Evolutionary conservation across 768 basidiomycete genomes (phyloP).

Genomic region (Trametes meyenii): DNA sequence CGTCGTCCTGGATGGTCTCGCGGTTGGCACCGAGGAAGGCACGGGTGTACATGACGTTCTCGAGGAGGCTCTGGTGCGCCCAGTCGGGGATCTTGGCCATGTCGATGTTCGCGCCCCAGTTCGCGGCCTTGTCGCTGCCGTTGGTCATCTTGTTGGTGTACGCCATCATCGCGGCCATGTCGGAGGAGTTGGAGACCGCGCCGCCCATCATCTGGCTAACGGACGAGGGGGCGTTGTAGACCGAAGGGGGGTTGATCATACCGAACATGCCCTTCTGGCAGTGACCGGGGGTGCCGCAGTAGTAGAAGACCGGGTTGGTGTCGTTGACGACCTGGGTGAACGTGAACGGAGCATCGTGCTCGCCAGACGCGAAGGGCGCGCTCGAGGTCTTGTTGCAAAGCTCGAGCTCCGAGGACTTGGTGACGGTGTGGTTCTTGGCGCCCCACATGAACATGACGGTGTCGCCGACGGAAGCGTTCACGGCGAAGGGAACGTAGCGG

Average conservation of each 20-base stretch:
- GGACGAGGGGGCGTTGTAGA: conserved; percentile 47
- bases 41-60: conserved; percentile 60
- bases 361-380: conserved; percentile 64
- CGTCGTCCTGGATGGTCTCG: conserved; percentile 53
- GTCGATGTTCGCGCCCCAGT: conserved; percentile 69
- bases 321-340: conserved; percentile 76
- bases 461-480: conserved; percentile 78
- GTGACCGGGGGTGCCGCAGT: conserved; percentile 70
- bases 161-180: conserved; percentile 56
- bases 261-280: conserved; percentile 88
- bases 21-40: conserved; percentile 51
- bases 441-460: conserved; percentile 78
- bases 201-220: conserved; percentile 56
- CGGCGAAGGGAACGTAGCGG: conserved; percentile 73
- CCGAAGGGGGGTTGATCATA: conserved; percentile 69
- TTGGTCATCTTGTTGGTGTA: conserved; percentile 52
- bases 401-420: conserved; percentile 66
- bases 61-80: conserved; percentile 50
- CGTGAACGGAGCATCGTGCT: conserved; percentile 61
- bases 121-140: conserved; percentile 49
- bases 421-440: conserved; percentile 82
- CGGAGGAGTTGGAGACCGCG: conserved; percentile 44
- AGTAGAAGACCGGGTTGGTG: conserved; percentile 74
- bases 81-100: conserved; percentile 55
- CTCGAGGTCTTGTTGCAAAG: conserved; percentile 76